These are phyloP conservation scores for Nicotiana sylvestris DNA, from an alignment of 257 asterid genomes.

Conservation along the genomic window DNA sequence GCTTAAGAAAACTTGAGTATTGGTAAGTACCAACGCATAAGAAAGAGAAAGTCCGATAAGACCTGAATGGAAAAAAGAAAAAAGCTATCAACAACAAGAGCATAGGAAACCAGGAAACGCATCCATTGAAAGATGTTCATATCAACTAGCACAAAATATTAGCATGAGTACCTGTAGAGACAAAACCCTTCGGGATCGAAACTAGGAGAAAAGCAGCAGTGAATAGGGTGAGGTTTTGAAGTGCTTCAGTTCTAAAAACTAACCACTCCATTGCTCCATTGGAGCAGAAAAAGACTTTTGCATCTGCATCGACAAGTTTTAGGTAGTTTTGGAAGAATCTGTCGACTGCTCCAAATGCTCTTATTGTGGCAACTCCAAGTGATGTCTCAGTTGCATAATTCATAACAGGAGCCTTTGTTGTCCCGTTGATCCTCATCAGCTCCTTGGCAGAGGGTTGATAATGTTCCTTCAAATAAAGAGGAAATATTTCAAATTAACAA, in stretches of 20 bases:
- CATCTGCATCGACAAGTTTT: slow-evolving; percentile 58
- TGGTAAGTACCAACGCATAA: slow-evolving; percentile 56
- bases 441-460: slow-evolving; percentile 73
- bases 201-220: slow-evolving; percentile 55
- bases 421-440: slow-evolving; percentile 78
- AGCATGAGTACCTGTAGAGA: slow-evolving; percentile 48
- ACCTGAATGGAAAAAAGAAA: slow-evolving; percentile 33
- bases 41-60: slow-evolving; percentile 77
- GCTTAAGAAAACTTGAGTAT: slow-evolving; percentile 49
- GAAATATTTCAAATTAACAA: background rate
- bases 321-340: slow-evolving; percentile 55
- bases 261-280: slow-evolving; percentile 71
- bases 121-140: background rate
- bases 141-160: background rate
- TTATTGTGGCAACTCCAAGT: slow-evolving; percentile 60
- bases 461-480: slow-evolving; percentile 42
- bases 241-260: slow-evolving; percentile 61
- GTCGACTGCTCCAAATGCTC: slow-evolving; percentile 54
- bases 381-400: slow-evolving; percentile 74
- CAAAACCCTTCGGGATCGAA: slow-evolving; percentile 37
- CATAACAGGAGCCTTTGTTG: slow-evolving; percentile 81
- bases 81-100: background rate
- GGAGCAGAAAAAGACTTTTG: slow-evolving; percentile 57
- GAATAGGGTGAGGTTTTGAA: slow-evolving; percentile 63
- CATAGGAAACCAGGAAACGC: background rate